Conservation (phyloP, 148 eudicot genomes). For the Vaccinium vitisidaea region DNA sequence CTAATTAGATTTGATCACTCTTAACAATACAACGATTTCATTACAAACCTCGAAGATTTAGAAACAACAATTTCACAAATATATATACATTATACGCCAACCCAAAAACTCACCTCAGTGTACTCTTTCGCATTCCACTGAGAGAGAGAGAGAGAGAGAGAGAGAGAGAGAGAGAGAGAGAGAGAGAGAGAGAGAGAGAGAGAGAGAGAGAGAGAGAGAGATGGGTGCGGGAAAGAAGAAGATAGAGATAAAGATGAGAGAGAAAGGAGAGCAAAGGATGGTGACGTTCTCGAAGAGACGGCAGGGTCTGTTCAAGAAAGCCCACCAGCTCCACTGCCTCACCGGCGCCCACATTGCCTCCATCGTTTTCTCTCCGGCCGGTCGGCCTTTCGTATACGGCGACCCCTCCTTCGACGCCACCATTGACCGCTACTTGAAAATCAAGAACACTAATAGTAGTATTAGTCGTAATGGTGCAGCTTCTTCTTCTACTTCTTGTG, state of each 20-base stretch:
- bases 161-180: neutral
- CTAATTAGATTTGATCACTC: too few relatives aligned
- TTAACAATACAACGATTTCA: too few relatives aligned
- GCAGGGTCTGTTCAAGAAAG: slow-evolving; percentile 16
- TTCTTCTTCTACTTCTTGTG: neutral
- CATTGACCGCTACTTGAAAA: neutral
- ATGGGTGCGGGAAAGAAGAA: slow-evolving; percentile 12
- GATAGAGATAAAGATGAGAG: slow-evolving; percentile 10
- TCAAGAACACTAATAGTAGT: neutral
- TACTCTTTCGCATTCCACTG: too few relatives aligned
- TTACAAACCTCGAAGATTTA: too few relatives aligned
- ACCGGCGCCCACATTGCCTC: slow-evolving; percentile 5
- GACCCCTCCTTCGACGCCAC: slow-evolving; percentile 7
- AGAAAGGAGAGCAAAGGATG: neutral
- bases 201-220: neutral
- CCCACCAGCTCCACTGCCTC: neutral
- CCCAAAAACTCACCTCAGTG: too few relatives aligned
- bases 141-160: neutral
- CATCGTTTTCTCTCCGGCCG: slow-evolving; percentile 12
- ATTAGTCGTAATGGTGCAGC: neutral
- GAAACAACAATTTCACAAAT: too few relatives aligned
- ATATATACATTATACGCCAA: too few relatives aligned
- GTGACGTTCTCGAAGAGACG: slow-evolving; percentile 20
- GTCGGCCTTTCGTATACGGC: slow-evolving; percentile 10
- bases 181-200: neutral